Evolutionary conservation across 352 stramenopile genomes (phyloP), one percentile per base, ranked within the genome.

Genomic region (Phytophthora lateralis): DNA sequence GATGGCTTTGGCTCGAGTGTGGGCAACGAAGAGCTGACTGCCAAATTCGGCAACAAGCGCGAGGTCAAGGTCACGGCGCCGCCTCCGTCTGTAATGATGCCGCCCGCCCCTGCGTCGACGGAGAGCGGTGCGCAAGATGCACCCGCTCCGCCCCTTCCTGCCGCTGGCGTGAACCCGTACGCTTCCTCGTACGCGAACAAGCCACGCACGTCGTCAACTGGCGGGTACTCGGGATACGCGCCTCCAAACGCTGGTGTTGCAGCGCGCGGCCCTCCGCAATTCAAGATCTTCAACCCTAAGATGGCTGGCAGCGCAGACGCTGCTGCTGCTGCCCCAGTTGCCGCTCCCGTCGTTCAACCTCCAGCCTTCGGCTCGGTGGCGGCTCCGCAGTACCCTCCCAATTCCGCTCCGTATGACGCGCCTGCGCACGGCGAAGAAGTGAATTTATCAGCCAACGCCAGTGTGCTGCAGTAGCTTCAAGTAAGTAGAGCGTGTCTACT

Each of bases 1-100:
- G 89, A 97, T 55, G 89, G 89, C 24, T 97, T 97, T 55, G 89
- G 90, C 37, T 88, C 85, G 11, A 96, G 86, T 51, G 89, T 97
- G 6, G 89, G 89, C 47, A 97, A 97, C 52, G 80, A 92, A 24
- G 76, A 89, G 41, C 80, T 97, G 15, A 92, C 88, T 37, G 89
- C 87, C 52, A 96, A 96, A 68, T 97, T 92, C 58, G 89, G 89
- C 52, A 97, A 97, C 72, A 93, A 62, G 44, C 76, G 76, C 18
- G 83, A 90, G 42, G 76, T 95, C 37, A 93, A 93, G 57, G 77
- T 88, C 1, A 92, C 82, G 14, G 84, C 82, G 6, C 82, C 87
- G 4, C 87, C 87, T n/a, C 87, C 87, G 29, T 55, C 75, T 4
- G 69, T 57, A 15, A 64, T 55, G 63, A 41, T 60, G 21, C 45